phyloP scores from a whole-genome alignment of 805 yeast species.

The Allodekkera sacchari region DNA sequence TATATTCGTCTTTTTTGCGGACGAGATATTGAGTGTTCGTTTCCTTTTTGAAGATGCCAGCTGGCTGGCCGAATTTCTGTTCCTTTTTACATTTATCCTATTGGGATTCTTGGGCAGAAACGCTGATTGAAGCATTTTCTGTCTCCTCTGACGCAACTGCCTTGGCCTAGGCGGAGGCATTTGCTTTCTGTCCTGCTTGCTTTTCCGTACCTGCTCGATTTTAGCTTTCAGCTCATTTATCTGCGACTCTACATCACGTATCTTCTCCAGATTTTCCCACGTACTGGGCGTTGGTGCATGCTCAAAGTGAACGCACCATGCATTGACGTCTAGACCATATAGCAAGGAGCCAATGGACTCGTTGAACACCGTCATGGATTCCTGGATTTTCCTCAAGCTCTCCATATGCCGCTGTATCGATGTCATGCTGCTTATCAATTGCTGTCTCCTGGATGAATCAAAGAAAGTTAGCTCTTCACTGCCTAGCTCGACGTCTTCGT shows the following conservation, averaged over 20 bases:
- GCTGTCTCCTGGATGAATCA: not conserved
- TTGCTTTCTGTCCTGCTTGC: conserved; percentile 7
- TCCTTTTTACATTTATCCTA: not conserved
- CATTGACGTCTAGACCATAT: conserved; percentile 75
- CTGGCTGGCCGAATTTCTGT: no score
- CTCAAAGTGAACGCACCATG: conserved; percentile 77
- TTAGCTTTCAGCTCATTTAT: conserved; percentile 10
- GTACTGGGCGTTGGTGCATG: conserved; percentile 18
- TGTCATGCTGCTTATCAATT: not conserved
- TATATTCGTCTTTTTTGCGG: no score
- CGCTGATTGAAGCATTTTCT: conserved; percentile 20
- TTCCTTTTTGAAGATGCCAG: no score
- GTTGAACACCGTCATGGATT: conserved; percentile 55
- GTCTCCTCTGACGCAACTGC: no score
- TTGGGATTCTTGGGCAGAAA: not conserved
- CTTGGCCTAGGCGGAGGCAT: no score
- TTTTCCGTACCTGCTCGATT: conserved; percentile 8
- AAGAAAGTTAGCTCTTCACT: not conserved
- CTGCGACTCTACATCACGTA: conserved; percentile 12
- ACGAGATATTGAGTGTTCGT: no score
- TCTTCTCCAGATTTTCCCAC: conserved; percentile 13
- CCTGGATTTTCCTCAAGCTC: conserved; percentile 51
- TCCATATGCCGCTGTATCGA: conserved; percentile 46
- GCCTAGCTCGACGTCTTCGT: not conserved
- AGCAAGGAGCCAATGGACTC: conserved; percentile 67